Percentiles rank a stretch among this genome's conserved stretches.
These are phyloP conservation scores for Fusarium citri DNA, from an alignment of 2,329 filamentous ascomycete genomes.

Conservation along the genomic window DNA sequence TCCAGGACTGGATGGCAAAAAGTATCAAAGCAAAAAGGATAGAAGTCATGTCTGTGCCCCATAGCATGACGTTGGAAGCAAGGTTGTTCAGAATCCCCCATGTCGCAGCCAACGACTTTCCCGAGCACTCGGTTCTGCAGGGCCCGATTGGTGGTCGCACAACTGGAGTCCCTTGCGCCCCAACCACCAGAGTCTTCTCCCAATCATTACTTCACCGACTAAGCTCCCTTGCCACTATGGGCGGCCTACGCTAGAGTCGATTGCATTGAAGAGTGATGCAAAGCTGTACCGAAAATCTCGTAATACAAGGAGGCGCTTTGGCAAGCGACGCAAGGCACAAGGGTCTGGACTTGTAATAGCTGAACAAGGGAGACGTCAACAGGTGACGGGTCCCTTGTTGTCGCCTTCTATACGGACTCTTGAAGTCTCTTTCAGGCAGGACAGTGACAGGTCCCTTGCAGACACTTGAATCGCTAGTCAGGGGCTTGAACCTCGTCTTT, in stretches of 20 bases:
- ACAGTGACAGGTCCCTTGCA: conserved; percentile 21
- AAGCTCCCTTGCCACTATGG: conserved; percentile 39
- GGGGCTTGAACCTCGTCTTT: conserved; percentile 40
- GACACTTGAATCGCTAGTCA: conserved; percentile 41
- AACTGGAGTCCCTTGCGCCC: conserved; percentile 29
- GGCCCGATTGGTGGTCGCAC: conserved; percentile 47
- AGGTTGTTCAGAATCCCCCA: conserved; percentile 34
- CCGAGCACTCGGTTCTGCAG: conserved; percentile 40
- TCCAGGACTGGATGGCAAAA: not conserved
- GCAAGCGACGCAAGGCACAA: conserved; percentile 15
- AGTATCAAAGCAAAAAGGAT: not conserved
- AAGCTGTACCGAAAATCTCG: conserved; percentile 29
- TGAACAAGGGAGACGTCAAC: conserved; percentile 33
- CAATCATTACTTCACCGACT: conserved; percentile 36
- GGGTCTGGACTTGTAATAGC: conserved; percentile 17
- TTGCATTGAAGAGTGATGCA: conserved; percentile 21
- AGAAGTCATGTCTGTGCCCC: not conserved
- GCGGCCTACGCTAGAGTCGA: conserved; percentile 45
- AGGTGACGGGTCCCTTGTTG: conserved; percentile 1
- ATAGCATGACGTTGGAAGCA: conserved; percentile 34
- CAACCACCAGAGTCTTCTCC: conserved; percentile 29
- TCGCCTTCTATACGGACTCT: conserved; percentile 9
- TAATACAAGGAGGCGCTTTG: conserved; percentile 20
- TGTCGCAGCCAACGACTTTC: conserved; percentile 35
- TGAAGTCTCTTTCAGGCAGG: conserved; percentile 6